Conservation (phyloP, 257 asterid genomes). For the Gynochthodes officinalis region DNA sequence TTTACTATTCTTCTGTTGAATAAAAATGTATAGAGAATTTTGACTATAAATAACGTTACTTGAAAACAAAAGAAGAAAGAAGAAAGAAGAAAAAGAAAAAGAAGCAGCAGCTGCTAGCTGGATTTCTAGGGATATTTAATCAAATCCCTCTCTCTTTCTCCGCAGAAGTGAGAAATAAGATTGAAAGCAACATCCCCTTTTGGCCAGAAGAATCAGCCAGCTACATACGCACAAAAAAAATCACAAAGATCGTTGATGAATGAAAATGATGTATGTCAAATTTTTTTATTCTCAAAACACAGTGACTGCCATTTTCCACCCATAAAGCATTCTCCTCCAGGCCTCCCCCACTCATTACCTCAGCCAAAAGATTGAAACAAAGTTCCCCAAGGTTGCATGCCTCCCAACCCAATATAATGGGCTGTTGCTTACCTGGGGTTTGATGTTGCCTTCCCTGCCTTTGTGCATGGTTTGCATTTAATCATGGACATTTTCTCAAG, state of each 20-base stretch:
- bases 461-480: too few relatives aligned
- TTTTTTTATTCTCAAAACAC: not conserved
- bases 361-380: not conserved
- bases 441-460: slow-evolving; percentile 1
- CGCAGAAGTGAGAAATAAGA: slow-evolving; percentile 9
- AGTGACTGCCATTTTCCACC: slow-evolving; percentile 2
- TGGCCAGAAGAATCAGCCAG: slow-evolving; percentile 18
- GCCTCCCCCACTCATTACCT: not conserved
- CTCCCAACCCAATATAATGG: not conserved
- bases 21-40: too few relatives aligned
- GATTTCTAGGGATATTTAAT: not conserved
- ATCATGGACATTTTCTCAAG: too few relatives aligned
- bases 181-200: slow-evolving; percentile 32
- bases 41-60: too few relatives aligned
- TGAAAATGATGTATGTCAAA: slow-evolving; percentile 22
- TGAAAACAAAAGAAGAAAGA: too few relatives aligned
- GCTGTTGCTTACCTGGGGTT: not conserved
- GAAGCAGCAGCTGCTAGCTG: slow-evolving; percentile 40
- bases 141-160: too few relatives aligned
- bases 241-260: slow-evolving; percentile 24
- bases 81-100: too few relatives aligned
- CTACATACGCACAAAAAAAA: slow-evolving; percentile 10
- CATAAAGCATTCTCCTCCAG: not conserved
- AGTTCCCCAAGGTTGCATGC: not conserved
- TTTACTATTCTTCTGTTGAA: too few relatives aligned